Base-by-base conservation (phyloP, 2,329 filamentous ascomycete genomes). In the Aspergillus awamori region DNA sequence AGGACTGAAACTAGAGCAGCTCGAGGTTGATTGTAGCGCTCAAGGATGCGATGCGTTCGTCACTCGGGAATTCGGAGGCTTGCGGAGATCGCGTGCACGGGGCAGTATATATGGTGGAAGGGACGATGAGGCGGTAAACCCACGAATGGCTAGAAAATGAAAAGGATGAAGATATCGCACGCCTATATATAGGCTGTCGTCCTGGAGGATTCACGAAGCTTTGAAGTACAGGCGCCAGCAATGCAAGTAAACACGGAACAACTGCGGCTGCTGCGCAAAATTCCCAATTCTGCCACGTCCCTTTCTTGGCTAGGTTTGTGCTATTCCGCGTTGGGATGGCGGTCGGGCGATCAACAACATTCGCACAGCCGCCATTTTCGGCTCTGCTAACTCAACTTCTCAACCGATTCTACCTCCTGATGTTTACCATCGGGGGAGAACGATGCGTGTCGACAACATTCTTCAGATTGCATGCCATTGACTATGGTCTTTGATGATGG, bases 221-320 rank as follows among this genome's bases (percentile, higher is more conserved):
- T 45, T 17, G n/a, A 51, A 41, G 8, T n/a, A 15, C 15, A 52
- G 28, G n/a, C 56, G 8, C 47, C 22, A 52, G 24, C 36, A n/a
- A 39, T 38, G 24, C n/a, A 24, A 47, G 53, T 62, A 59, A 67
- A 63, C 60, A 63, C 61, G 30, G 33, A 45, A 54, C 26, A 15
- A 36, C 36, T 26, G 33, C 41, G 28, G 54, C 45, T 60, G 33
- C 33, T 60, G 51, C 51, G 47, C 48, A 61, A 59, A 41, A 53
- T 56, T 51, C 33, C 48, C 39, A 51, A 65, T 71, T 72, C 69
- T 72, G 69, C 69, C 69, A 67, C 65, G 65, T 65, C 62, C 56
- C 56, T 39, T 60, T 59, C 57, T 66, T 45, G 20, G 57, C 45
- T 61, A 59, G 55, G 10, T 38, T 8, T 10, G 39, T 6, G 15